Base-by-base conservation (phyloP, 106 monocot genomes). In the Platanthera guangdongensis region DNA sequence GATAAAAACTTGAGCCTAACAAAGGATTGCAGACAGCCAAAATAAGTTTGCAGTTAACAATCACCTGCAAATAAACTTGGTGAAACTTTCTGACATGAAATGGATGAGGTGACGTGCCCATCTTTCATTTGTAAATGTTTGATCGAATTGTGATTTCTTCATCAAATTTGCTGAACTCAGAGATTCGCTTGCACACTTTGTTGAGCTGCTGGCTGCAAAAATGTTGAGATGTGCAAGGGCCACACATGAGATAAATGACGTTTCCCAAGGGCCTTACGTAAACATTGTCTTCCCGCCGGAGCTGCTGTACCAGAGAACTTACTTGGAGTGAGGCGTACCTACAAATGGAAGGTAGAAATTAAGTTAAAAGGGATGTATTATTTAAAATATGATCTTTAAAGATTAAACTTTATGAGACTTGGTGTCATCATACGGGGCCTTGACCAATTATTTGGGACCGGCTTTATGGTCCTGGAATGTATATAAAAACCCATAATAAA, bases 241-340 rank as follows among this genome's bases (percentile, higher is more conserved):
- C 92, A 71, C 99, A 94, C 94, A 99, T 99, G 18, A 99, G 84
- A 70, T 94, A 99, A 69, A 99, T 90, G 59, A 94, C 90, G 82
- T 99, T 94, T 4, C 99, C 99, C 68, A 94, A 53, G 39, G 99
- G 90, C 79, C 99, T 94, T 72, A 88, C 78, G 74, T 85, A 94
- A 47, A 99, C 49, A 53, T 88, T 92, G 78, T 94, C 94, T 47
- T 94, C 94, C 47, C 88, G 82, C 30, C 91, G 89, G 48, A 99
- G 92, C 71, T 81, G 84, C 50, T 84, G 79, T n/a, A 99, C 67
- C 51, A 99, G 82, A 64, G 90, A 90, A 16, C 80, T 92, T 14
- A 90, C 85, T 62, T 82, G 85, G 50, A 87, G 9, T 48, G 97
- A 99, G 46, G 89, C 94, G 75, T 99, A 99, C 28, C 97, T 99